Evolutionary conservation across 768 basidiomycete genomes (phyloP), one percentile per base, ranked within the genome.

Genomic region (Coprinopsis marcescibilis): DNA sequence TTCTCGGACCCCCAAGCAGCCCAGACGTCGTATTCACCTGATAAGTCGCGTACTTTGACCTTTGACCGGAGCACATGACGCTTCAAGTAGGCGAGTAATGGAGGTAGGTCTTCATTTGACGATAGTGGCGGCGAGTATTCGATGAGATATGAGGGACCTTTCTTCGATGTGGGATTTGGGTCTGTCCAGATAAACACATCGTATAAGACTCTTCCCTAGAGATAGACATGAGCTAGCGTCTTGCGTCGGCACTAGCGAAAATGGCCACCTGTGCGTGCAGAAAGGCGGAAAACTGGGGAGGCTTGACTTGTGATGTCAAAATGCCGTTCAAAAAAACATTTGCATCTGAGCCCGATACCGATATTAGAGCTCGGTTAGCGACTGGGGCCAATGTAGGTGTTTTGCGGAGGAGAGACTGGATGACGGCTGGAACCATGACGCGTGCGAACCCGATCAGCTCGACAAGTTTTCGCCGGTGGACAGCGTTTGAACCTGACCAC

Each of bases 11-110:
- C 83, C 89, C 91, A 98, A 4, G 81, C 77, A 0, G 83, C 77
- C 83, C 88, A 95, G 11, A 89, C 76, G 53, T 85, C 81, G 65
- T 80, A 91, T 52, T 90, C 78, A 1, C 78, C 75, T 3, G 88
- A 81, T 3, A 84, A 84, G 57, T 90, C 85, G 44, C 77, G 73
- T 19, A 97, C 68, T 59, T 83, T 85, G 29, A 97, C 90, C 59
- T 90, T 94, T 12, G 92, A 85, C 4, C 95, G 84, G 1, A 99
- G 76, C 32, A 94, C 75, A 63, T 86, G 89, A 11, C 83, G 81
- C 58, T 89, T 92, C 52, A 98, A 72, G 48, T 86, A 68, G n/a
- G 80, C 59, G 12, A 83, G 62, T 23, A 96, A 70, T 0, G 84
- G 63, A 1, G 76, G 73, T 5, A 77, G 75, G 53, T 81, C 77